Percentiles rank a stretch among this genome's conserved stretches.
Conservation (phyloP, 768 basidiomycete species). For the Termitomyces sp. region DNA sequence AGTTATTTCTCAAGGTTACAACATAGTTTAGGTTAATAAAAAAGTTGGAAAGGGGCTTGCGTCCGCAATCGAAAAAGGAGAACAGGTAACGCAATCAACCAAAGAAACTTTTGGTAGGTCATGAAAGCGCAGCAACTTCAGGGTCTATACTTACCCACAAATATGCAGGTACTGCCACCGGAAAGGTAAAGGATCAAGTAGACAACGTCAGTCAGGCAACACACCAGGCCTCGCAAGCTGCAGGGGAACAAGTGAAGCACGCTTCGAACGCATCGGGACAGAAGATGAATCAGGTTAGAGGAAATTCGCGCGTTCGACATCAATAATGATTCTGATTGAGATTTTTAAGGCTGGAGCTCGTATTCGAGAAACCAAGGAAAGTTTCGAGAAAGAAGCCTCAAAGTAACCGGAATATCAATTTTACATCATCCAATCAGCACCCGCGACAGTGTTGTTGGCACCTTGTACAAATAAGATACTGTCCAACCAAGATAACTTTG, state of each 20-base stretch:
- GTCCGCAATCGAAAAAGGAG: constrained; percentile 40
- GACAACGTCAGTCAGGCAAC: constrained; percentile 26
- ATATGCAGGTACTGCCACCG: constrained; percentile 26
- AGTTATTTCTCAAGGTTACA: background rate
- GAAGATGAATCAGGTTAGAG: constrained; percentile 33
- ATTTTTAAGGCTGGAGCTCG: constrained; percentile 23
- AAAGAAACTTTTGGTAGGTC: constrained; percentile 37
- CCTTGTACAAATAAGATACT: too few relatives aligned
- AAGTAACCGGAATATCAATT: constrained; percentile 13
- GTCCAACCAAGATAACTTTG: too few relatives aligned
- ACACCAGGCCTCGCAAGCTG: constrained; percentile 24
- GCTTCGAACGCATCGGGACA: constrained; percentile 24
- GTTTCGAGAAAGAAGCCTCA: constrained; percentile 26
- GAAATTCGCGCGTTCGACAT: too few relatives aligned
- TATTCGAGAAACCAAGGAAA: constrained; percentile 29
- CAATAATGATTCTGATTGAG: background rate
- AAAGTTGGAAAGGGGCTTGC: constrained; percentile 40
- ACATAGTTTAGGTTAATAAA: constrained; percentile 33
- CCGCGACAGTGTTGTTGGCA: too few relatives aligned
- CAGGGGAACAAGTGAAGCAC: constrained; percentile 30
- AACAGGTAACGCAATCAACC: constrained; percentile 32
- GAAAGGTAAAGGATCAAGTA: constrained; percentile 30
- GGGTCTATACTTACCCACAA: background rate
- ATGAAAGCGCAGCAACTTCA: background rate
- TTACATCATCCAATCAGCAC: too few relatives aligned